phyloP scores from a whole-genome alignment of 129 eudicot genomes.

The Lactuca saligna region DNA sequence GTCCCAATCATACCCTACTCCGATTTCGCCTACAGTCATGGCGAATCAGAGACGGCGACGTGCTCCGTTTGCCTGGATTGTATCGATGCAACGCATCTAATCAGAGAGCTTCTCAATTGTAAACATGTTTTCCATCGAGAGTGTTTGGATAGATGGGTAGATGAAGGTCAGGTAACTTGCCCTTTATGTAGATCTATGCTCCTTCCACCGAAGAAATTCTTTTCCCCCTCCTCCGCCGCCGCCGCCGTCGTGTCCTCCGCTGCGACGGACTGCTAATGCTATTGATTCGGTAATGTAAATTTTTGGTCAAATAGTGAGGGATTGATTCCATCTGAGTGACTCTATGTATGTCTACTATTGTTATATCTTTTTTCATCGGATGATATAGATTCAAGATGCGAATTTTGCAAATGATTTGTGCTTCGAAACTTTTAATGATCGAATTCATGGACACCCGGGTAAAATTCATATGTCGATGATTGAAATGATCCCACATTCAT shows the following conservation, averaged over 20 bases:
- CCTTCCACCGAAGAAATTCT: constrained; percentile 31
- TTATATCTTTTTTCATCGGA: background rate
- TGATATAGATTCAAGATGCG: background rate
- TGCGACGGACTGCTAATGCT: no score
- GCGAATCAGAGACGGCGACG: background rate
- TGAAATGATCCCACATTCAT: background rate
- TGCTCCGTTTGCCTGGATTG: constrained; percentile 37
- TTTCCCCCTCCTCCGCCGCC: background rate
- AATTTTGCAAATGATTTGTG: background rate
- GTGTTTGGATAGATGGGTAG: constrained; percentile 49
- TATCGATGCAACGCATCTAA: background rate
- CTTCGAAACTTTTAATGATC: background rate
- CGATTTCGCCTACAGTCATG: constrained; percentile 15
- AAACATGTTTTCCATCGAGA: constrained; percentile 37
- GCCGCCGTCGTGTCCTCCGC: no score
- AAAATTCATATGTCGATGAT: background rate
- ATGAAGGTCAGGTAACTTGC: constrained; percentile 33
- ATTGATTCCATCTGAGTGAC: background rate
- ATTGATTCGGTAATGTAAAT: constrained; percentile 6
- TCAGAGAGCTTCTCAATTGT: constrained; percentile 41
- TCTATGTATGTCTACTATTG: background rate
- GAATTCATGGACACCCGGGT: background rate
- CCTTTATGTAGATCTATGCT: constrained; percentile 41
- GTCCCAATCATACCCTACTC: constrained; percentile 35
- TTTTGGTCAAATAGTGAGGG: background rate